Percentiles rank a stretch among this genome's conserved stretches.
Evolutionary conservation across 176 grass and related monocot genomes (phyloP).

Genomic region (Saccharum officinarum): DNA sequence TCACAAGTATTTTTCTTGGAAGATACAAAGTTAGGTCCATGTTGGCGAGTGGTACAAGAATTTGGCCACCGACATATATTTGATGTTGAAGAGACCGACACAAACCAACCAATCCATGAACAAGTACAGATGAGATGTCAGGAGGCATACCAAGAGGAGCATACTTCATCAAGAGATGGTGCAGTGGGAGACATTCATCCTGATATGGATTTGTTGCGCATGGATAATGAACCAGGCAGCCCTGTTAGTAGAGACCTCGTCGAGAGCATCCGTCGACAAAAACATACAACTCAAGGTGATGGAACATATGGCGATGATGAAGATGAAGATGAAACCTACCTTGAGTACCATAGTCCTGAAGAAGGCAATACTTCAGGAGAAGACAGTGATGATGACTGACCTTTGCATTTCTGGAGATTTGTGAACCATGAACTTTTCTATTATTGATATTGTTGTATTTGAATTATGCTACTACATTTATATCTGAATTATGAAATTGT

Average conservation of each 20-base stretch:
- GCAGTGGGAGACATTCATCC: background rate
- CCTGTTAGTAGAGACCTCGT: background rate
- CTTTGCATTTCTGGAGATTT: background rate
- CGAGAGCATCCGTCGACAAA: background rate
- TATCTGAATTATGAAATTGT: background rate
- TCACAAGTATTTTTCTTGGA: too few relatives aligned
- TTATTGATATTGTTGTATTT: background rate
- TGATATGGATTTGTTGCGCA: background rate
- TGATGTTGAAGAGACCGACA: too few relatives aligned
- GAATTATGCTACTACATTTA: background rate
- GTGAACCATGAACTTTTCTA: background rate
- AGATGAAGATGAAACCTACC: background rate
- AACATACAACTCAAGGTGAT: too few relatives aligned
- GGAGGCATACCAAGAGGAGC: background rate
- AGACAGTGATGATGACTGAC: background rate
- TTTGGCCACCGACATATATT: background rate
- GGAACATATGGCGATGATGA: background rate
- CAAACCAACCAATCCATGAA: too few relatives aligned
- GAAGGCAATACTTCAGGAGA: too few relatives aligned
- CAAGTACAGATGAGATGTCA: too few relatives aligned
- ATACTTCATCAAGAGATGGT: background rate
- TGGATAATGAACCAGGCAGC: background rate
- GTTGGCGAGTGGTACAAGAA: too few relatives aligned
- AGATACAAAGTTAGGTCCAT: too few relatives aligned
- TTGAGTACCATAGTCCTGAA: background rate